phyloP scores from a whole-genome alignment of 805 yeast species.

The Candida easanensis region DNA sequence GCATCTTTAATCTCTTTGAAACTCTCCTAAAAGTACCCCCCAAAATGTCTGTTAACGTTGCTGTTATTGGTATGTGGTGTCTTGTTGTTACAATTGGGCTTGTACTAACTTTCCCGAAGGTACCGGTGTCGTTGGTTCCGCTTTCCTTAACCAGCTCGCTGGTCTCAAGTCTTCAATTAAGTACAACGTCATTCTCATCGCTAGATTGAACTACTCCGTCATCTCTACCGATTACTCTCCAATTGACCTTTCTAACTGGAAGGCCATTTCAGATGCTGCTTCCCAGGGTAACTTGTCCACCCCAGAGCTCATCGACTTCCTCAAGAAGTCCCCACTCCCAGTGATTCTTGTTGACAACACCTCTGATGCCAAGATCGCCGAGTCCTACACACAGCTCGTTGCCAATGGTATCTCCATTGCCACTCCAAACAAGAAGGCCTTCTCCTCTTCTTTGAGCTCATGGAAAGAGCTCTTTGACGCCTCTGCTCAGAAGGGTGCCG shows the following conservation, averaged over 20 bases:
- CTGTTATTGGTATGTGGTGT: constrained; percentile 54
- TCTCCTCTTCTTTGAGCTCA: constrained; percentile 67
- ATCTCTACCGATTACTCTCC: constrained; percentile 70
- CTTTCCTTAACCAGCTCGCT: constrained; percentile 79
- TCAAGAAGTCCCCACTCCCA: constrained; percentile 67
- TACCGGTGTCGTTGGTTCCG: constrained; percentile 94
- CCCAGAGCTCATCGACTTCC: constrained; percentile 56
- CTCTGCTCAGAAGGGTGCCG: constrained; percentile 49
- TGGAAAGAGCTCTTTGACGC: constrained; percentile 74
- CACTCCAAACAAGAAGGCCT: constrained; percentile 98
- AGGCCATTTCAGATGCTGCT: constrained; percentile 43
- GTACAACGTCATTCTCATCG: constrained; percentile 77
- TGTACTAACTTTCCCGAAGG: constrained; percentile 35
- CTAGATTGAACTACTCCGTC: constrained; percentile 70
- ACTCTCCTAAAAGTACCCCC: neutral
- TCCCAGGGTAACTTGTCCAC: constrained; percentile 47
- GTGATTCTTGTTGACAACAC: constrained; percentile 92
- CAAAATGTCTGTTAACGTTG: constrained; percentile 51
- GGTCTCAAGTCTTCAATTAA: constrained; percentile 54
- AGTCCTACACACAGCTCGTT: constrained; percentile 71
- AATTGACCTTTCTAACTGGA: constrained; percentile 61
- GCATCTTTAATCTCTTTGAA: no score
- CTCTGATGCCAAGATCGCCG: constrained; percentile 75
- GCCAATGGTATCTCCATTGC: constrained; percentile 85
- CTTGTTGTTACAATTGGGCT: neutral